Conservation (phyloP, 169 alveolate genomes). For the Plasmodium vivax region DNA sequence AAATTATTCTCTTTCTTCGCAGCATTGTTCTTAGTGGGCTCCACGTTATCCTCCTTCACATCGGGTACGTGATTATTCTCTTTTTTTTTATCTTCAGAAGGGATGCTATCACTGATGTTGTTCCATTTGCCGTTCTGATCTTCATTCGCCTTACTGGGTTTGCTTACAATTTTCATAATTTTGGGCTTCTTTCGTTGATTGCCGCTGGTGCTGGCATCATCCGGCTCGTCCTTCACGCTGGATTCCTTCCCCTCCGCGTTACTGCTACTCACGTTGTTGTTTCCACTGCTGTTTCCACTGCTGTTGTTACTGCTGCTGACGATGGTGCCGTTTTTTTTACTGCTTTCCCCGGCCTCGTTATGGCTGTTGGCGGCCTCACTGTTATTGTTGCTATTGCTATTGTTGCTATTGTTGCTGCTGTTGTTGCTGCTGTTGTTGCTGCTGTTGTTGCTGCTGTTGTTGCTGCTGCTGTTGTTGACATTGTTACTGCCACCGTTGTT, state of each 20-base stretch:
- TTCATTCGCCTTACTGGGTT: slow-evolving; percentile 2
- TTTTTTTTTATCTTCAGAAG: slow-evolving; percentile 2
- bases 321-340: background rate
- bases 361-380: background rate
- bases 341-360: background rate
- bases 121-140: background rate
- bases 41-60: background rate
- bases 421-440: background rate
- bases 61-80: background rate
- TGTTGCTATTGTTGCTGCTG: background rate
- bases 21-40: background rate
- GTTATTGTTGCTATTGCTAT: background rate
- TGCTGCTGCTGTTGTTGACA: background rate
- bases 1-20: slow-evolving; percentile 8
- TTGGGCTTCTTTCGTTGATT: slow-evolving; percentile 19
- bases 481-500: too few relatives aligned
- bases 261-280: background rate
- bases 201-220: background rate
- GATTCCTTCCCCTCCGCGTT: background rate
- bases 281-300: background rate
- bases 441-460: background rate
- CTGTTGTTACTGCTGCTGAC: background rate
- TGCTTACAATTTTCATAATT: background rate
- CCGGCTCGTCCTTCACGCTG: slow-evolving; percentile 7
- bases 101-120: background rate